Evolutionary conservation across 106 monocot genomes (phyloP).

Genomic region (Vanilla planifolia): DNA sequence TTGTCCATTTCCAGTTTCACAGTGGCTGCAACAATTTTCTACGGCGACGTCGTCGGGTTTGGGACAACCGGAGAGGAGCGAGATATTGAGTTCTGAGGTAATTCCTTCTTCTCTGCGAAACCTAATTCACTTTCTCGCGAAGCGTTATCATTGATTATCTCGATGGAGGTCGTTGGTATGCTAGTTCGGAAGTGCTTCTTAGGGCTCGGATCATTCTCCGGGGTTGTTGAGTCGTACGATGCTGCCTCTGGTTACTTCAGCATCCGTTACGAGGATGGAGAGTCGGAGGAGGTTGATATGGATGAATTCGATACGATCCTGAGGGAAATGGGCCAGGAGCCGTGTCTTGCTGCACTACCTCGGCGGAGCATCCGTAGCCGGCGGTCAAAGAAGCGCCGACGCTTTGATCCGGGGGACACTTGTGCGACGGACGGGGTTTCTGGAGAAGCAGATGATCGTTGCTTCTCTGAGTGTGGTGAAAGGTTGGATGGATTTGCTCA

Average conservation of each 20-base stretch:
- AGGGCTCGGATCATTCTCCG: slow-evolving; percentile 44
- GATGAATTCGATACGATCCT: slow-evolving; percentile 41
- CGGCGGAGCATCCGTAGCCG: slow-evolving; percentile 14
- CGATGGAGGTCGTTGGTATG: slow-evolving; percentile 57
- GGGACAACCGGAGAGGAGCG: neutral
- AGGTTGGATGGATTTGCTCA: neutral
- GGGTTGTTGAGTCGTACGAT: slow-evolving; percentile 53
- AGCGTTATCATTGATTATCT: no score
- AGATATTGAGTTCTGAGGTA: neutral
- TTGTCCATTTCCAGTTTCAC: no score
- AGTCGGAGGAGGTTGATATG: slow-evolving; percentile 46
- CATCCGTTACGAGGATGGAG: slow-evolving; percentile 52
- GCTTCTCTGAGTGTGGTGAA: neutral
- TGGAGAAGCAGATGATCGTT: neutral
- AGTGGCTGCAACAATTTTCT: no score
- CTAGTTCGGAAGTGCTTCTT: slow-evolving; percentile 34
- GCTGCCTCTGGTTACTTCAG: slow-evolving; percentile 31
- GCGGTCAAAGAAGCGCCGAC: slow-evolving; percentile 20
- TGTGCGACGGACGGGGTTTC: neutral
- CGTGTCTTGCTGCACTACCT: neutral
- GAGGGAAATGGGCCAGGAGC: slow-evolving; percentile 16
- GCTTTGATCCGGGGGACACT: slow-evolving; percentile 1
- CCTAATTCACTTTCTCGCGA: no score
- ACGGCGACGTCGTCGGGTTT: neutral
- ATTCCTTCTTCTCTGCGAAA: neutral